Percentiles rank a stretch among this genome's conserved stretches.
Conservation (phyloP, 305 asterid species). For the Fraxinus sp. region DNA sequence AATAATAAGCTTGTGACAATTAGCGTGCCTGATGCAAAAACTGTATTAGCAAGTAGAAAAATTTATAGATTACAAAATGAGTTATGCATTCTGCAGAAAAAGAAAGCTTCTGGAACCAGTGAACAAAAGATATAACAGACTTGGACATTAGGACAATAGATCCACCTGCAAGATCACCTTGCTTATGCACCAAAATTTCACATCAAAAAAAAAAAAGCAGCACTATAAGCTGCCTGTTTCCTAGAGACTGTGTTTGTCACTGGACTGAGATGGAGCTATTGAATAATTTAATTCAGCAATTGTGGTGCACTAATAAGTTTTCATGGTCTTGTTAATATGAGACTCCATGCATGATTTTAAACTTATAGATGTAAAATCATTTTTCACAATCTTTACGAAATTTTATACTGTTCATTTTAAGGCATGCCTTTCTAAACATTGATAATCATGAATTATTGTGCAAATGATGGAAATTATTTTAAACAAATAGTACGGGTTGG, state of each 20-base stretch:
- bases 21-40: neutral
- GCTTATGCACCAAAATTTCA: neutral
- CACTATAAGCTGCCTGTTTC: neutral
- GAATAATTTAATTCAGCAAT: neutral
- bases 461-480: neutral
- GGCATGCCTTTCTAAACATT: neutral
- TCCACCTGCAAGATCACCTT: neutral
- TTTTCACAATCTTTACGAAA: neutral
- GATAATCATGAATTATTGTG: neutral
- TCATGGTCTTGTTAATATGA: neutral
- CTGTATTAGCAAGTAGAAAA: neutral
- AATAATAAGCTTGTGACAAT: neutral
- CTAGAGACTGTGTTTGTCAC: neutral
- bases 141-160: neutral
- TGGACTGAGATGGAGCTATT: neutral
- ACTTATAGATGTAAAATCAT: neutral
- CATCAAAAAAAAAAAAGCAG: neutral
- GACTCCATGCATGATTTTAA: neutral
- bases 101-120: neutral
- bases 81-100: neutral
- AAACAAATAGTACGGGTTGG: neutral
- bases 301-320: conserved; percentile 1
- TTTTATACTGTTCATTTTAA: neutral
- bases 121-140: neutral
- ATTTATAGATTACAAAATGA: neutral